Conservation (phyloP, 495 filamentous ascomycete genomes). For the Penicillium desertorum region DNA sequence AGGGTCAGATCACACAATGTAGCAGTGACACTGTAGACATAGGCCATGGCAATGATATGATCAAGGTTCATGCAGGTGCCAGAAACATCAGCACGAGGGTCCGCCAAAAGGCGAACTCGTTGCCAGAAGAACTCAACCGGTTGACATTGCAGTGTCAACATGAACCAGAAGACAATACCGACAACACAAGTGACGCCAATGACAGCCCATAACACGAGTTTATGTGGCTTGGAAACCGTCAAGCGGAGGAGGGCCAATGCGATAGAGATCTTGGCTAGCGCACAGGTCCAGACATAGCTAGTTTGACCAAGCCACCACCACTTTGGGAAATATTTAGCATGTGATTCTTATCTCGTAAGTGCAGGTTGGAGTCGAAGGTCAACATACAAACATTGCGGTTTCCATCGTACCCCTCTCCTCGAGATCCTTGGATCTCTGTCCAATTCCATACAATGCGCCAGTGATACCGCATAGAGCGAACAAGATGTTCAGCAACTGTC, state of each 20-base stretch:
- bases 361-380: neutral
- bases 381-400: conserved; percentile 45
- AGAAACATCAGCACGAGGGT: conserved; percentile 8
- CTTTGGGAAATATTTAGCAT: conserved; percentile 23
- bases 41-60: conserved; percentile 36
- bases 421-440: conserved; percentile 25
- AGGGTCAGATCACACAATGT: conserved; percentile 42
- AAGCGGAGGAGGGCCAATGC: conserved; percentile 44
- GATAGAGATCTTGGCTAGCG: conserved; percentile 42
- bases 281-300: conserved; percentile 36
- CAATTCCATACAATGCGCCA: conserved; percentile 39
- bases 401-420: conserved; percentile 25
- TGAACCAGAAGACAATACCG: conserved; percentile 39
- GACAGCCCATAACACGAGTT: conserved; percentile 31
- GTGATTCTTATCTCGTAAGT: conserved; percentile 1
- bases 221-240: conserved; percentile 29
- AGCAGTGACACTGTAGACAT: conserved; percentile 45
- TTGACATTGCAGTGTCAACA: conserved; percentile 44
- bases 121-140: conserved; percentile 46
- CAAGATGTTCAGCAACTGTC: conserved; percentile 31
- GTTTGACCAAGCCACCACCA: conserved; percentile 47
- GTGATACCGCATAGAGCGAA: conserved; percentile 44
- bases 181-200: conserved; percentile 31
- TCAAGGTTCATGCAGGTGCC: conserved; percentile 38
- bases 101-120: conserved; percentile 14